Evolutionary conservation across 257 asterid species (phyloP), one percentile per base, ranked within the genome.

Genomic region (Przewalskia tangutica): DNA sequence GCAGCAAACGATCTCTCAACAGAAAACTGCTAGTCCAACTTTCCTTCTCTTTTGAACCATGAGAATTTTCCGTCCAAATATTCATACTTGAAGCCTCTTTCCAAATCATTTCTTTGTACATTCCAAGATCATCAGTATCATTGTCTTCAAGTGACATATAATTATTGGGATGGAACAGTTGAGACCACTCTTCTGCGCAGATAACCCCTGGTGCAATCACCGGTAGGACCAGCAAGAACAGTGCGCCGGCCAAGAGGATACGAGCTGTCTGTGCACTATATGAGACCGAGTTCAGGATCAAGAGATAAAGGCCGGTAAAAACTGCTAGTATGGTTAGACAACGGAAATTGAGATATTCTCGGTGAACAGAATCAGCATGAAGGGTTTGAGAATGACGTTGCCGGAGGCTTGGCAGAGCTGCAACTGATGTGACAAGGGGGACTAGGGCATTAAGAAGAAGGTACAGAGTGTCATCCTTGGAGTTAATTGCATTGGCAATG

Each of bases 391-490:
- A 80, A 14, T 65, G 82, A 4, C 85, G 80, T 63, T 81, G 84
- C 60, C 53, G 82, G 77, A 80, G 64, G 40, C 91, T 85, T 32
- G 84, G 83, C n/a, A 82, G 83, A 66, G 90, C 85, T 0, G 86
- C 55, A 23, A 79, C 3, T 0, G 93, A 89, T 8, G 79, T 77
- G 78, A 89, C 62, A 11, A 91, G 73, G 12, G 97, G 96, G 56
- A 87, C 42, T 75, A 84, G 14, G 44, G 92, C 92, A 56, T 93
- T 90, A 71, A 93, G 91, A 81, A 93, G 91, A 77, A 91, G 94
- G 54, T 86, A 91, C 5, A 89, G 46, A 17, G 83, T 77, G 60
- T 65, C 81, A 42, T 87, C 86, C 12, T 76, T 81, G 38, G 91
- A 84, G 84, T 91, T 82, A 8, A 91, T 82, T 77, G 93, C 84